These are phyloP conservation scores for Saccharomycopsis fermentans DNA, from an alignment of 805 yeast species.

Conservation along the genomic window DNA sequence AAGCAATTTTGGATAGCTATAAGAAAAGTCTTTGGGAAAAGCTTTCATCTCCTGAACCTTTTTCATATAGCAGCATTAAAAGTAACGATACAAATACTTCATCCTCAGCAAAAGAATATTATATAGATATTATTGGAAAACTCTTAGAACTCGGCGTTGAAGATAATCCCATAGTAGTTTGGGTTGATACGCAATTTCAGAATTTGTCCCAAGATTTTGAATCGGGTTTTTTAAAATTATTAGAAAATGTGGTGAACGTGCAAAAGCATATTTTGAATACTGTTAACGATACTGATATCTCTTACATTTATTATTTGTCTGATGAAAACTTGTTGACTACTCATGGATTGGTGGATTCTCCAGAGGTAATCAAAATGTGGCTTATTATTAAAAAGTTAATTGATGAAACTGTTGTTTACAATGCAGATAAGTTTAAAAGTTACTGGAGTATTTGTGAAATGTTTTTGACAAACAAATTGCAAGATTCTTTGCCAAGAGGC, in stretches of 20 bases:
- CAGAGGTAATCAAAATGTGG: conserved; percentile 53
- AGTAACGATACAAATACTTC: conserved; percentile 20
- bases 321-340: conserved; percentile 14
- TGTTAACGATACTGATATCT: conserved; percentile 28
- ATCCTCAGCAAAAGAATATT: conserved; percentile 22
- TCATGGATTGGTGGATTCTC: conserved; percentile 38
- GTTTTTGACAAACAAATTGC: conserved; percentile 41
- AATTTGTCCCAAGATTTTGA: conserved; percentile 30
- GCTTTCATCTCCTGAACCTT: conserved; percentile 24
- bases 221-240: conserved; percentile 33
- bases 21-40: conserved; percentile 43
- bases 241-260: conserved; percentile 30
- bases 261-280: conserved; percentile 32
- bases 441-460: conserved; percentile 48
- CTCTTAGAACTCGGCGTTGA: conserved; percentile 52
- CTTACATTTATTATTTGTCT: conserved; percentile 22
- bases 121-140: conserved; percentile 34
- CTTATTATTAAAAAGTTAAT: conserved; percentile 33
- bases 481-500: conserved; percentile 32
- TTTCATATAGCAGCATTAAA: background rate
- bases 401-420: conserved; percentile 31
- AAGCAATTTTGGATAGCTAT: conserved; percentile 42
- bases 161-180: conserved; percentile 55
- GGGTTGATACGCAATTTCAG: conserved; percentile 44
- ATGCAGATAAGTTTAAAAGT: conserved; percentile 32